Conservation (phyloP, 805 yeast genomes). For the Kodamaea hsintzibuensis region DNA sequence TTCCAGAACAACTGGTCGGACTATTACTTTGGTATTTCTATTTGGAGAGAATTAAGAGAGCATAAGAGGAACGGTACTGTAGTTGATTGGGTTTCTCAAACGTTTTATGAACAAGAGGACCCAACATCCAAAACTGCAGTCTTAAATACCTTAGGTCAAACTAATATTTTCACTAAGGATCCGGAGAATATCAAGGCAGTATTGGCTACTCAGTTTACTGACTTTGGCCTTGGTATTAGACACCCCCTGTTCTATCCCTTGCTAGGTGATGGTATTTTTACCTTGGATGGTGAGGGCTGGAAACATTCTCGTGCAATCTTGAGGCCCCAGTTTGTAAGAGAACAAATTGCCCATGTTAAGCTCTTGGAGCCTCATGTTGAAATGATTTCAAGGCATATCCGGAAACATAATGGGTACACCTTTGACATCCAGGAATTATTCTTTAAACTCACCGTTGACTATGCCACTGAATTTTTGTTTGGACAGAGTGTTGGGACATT, state of each 20-base stretch:
- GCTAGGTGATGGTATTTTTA: conserved; percentile 22
- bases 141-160: not conserved
- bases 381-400: conserved; percentile 12
- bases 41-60: not conserved
- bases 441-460: conserved; percentile 17
- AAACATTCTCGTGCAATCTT: conserved; percentile 22
- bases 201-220: conserved; percentile 22
- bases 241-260: conserved; percentile 17
- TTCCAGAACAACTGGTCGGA: not conserved
- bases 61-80: not conserved
- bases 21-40: not conserved
- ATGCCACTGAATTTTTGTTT: conserved; percentile 19
- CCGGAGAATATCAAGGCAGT: conserved; percentile 24
- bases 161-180: conserved; percentile 16
- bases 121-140: not conserved
- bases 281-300: conserved; percentile 23
- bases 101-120: not conserved
- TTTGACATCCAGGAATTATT: conserved; percentile 13
- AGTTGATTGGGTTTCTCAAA: not conserved
- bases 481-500: conserved; percentile 12
- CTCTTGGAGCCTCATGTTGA: conserved; percentile 18
- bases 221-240: conserved; percentile 19
- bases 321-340: conserved; percentile 22
- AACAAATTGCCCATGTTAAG: conserved; percentile 18
- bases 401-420: not conserved